Conservation (phyloP, 2,329 filamentous ascomycete species). For the Apiospora sp. region DNA sequence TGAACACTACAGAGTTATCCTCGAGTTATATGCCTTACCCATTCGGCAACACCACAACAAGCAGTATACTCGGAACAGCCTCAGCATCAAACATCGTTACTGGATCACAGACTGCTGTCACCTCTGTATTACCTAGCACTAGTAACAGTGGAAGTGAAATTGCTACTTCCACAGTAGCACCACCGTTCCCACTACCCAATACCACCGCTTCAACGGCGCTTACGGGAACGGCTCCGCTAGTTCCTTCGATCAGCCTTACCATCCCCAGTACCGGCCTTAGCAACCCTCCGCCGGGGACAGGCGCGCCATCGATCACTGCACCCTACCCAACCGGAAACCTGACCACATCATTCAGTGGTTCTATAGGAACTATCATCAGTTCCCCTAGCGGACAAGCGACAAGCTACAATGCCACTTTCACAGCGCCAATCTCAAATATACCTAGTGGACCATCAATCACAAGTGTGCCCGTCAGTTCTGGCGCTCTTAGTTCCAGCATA, state of each 20-base stretch:
- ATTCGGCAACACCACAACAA: constrained; percentile 9
- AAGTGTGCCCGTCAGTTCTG: background rate
- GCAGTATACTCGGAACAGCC: constrained; percentile 20
- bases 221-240: constrained; percentile 24
- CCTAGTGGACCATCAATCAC: constrained; percentile 3
- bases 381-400: background rate
- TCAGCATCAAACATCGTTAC: constrained; percentile 8
- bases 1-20: background rate
- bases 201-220: constrained; percentile 18
- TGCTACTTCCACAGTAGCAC: constrained; percentile 26
- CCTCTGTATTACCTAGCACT: background rate
- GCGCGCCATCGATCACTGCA: background rate
- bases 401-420: constrained; percentile 5
- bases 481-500: background rate
- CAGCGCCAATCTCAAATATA: background rate
- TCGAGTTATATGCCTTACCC: constrained; percentile 18
- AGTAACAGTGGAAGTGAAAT: background rate
- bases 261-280: background rate
- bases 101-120: background rate
- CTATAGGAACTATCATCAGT: background rate
- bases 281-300: background rate
- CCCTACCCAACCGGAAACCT: constrained; percentile 7
- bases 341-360: background rate
- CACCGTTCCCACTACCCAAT: constrained; percentile 31
- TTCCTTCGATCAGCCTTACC: background rate